These are phyloP conservation scores for Penicillium fuscoglaucum DNA, from an alignment of 2,329 filamentous ascomycete species.

Conservation along the genomic window DNA sequence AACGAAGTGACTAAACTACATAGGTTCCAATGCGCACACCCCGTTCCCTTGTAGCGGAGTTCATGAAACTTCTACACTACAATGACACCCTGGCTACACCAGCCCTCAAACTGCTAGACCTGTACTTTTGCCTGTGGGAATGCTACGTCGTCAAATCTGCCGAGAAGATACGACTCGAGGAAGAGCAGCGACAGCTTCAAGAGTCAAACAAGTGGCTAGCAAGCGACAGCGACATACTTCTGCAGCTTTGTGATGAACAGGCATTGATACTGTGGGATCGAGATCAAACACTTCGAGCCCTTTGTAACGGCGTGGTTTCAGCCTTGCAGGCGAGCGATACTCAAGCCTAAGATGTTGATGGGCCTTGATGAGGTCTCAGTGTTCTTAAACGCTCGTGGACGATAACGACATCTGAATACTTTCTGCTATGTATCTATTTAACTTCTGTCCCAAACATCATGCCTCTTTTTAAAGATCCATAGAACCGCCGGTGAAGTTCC, in stretches of 20 bases:
- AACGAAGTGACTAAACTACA: background rate
- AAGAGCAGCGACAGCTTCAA: background rate
- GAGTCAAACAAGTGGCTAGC: slow-evolving; percentile 3
- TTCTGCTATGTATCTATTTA: no score
- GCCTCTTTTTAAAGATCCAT: no score
- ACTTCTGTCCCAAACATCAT: no score
- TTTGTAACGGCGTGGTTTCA: background rate
- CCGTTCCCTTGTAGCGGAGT: background rate
- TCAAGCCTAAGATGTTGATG: background rate
- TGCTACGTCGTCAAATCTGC: no score
- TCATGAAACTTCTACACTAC: background rate
- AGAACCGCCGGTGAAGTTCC: no score
- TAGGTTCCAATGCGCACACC: background rate
- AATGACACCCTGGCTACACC: background rate
- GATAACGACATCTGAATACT: no score
- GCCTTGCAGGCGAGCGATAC: no score
- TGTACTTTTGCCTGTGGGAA: background rate
- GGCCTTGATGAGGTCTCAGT: no score
- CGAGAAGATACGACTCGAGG: background rate
- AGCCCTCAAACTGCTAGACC: slow-evolving; percentile 5
- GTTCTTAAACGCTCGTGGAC: no score
- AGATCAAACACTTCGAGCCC: background rate
- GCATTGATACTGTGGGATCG: background rate
- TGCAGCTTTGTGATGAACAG: background rate
- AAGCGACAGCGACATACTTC: background rate